A percentile compares a stretch with the other conserved stretches of the same genome.
These are phyloP conservation scores for Solanum hybrid DNA, from an alignment of 305 asterid genomes.

Conservation along the genomic window DNA sequence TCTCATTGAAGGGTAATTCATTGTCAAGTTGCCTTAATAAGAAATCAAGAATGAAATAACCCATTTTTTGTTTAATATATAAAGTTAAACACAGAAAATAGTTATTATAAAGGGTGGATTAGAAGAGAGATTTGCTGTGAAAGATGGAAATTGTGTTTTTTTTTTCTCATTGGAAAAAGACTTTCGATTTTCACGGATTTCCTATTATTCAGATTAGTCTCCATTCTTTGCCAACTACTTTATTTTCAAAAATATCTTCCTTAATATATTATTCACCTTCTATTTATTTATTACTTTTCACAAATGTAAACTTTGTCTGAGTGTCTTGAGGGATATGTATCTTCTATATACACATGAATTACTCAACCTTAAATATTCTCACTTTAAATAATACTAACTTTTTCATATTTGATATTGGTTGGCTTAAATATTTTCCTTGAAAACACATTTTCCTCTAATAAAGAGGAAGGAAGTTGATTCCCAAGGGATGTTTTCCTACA, in stretches of 20 bases:
- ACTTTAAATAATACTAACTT: not conserved
- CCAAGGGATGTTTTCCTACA: not conserved
- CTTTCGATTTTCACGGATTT: not conserved
- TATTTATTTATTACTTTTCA: not conserved
- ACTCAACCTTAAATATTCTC: not conserved
- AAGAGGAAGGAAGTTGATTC: too few species aligned
- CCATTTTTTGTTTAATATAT: not conserved
- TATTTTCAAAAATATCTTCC: not conserved
- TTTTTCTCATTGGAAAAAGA: not conserved
- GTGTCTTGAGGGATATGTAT: not conserved
- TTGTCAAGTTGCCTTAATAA: not conserved
- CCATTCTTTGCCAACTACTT: not conserved
- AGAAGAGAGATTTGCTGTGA: not conserved
- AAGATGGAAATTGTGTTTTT: not conserved
- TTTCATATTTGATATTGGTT: not conserved
- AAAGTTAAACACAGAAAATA: not conserved
- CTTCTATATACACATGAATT: not conserved
- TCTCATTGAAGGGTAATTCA: not conserved
- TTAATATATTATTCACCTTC: not conserved
- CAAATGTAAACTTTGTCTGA: not conserved
- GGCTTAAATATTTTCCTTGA: not conserved
- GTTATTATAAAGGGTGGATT: not conserved
- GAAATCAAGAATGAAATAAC: not conserved
- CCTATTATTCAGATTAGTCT: not conserved
- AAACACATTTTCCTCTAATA: not conserved